These are phyloP conservation scores for Rugonectria rugulosa DNA, from an alignment of 2,329 filamentous ascomycete species.

Conservation along the genomic window DNA sequence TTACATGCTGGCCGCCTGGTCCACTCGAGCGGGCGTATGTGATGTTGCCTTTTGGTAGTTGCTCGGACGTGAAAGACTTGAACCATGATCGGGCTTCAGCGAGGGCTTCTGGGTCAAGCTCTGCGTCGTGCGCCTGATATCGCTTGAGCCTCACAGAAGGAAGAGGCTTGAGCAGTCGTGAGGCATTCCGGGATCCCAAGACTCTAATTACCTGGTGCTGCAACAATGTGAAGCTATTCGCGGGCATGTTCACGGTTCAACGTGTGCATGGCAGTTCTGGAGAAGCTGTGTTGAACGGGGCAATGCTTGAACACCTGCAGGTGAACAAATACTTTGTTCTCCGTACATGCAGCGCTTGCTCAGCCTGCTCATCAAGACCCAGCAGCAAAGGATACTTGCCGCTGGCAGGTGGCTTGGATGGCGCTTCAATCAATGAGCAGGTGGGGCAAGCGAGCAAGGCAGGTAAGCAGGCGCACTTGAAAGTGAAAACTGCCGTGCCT, in stretches of 20 bases:
- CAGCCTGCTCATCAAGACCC: too few relatives aligned
- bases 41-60: constrained; percentile 60
- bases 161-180: neutral
- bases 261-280: too few relatives aligned
- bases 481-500: too few relatives aligned
- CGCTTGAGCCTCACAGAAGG: constrained; percentile 41
- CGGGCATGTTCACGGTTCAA: neutral
- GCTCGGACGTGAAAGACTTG: constrained; percentile 50
- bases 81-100: constrained; percentile 62
- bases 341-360: too few relatives aligned
- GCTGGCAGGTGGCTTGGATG: too few relatives aligned
- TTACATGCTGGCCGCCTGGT: constrained; percentile 68
- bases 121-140: constrained; percentile 58
- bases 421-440: too few relatives aligned
- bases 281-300: too few relatives aligned
- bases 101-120: constrained; percentile 59
- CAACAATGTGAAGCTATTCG: constrained; percentile 22
- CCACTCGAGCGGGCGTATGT: constrained; percentile 66
- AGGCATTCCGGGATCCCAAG: neutral
- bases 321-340: too few relatives aligned
- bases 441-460: too few relatives aligned
- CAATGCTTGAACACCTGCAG: too few relatives aligned
- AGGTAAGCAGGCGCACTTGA: too few relatives aligned
- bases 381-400: too few relatives aligned
- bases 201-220: constrained; percentile 13